Evolutionary conservation across 2,329 filamentous ascomycete species (phyloP), one percentile per base, ranked within the genome.

Genomic region (Cordyceps farinosa): DNA sequence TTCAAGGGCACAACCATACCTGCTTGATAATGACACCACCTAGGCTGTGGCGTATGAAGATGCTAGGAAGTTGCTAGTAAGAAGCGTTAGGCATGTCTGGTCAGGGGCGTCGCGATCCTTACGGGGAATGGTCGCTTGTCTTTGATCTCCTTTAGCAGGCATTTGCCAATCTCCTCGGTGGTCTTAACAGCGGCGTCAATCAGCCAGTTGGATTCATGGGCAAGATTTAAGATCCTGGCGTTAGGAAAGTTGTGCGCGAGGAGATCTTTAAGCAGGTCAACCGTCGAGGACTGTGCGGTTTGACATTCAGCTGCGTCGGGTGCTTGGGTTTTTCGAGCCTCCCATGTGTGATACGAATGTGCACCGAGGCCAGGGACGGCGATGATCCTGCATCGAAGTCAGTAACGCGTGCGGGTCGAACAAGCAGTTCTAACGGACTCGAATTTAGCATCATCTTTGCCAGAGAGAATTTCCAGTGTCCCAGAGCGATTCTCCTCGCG

Each of bases 31-130:
- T 64, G 5, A 69, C 67, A 3, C 67, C 67, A 1, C 67, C 68
- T n/a, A 69, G 65, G 54, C 68, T 69, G 6, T 69, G 65, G 5
- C 67, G 64, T 1, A 69, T 64, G 34, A 70, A 70, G 11, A 69
- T 63, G 5, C 67, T 64, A 15, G 66, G 67, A n/a, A 69, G 38
- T n/a, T 45, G 32, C 62, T 67, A n/a, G 52, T 8, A 60, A n/a
- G 30, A 52, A 34, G 32, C 11, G 29, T 44, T 56, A 51, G 57
- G n/a, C 17, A 52, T 51, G 22, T 27, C 13, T 5, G 13, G 47
- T n/a, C 6, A 60, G 32, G 7, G 47, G 47, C 27, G 45, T 51
- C 32, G 17, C 45, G 27, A 52, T 60, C 7, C 45, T 34, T 52
- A 60, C 27, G 8, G 32, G 5, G 13, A 3, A 30, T 34, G 7